These are phyloP conservation scores for Coniochaeta pulveracea DNA, from an alignment of 2,329 filamentous ascomycete genomes.

Conservation along the genomic window DNA sequence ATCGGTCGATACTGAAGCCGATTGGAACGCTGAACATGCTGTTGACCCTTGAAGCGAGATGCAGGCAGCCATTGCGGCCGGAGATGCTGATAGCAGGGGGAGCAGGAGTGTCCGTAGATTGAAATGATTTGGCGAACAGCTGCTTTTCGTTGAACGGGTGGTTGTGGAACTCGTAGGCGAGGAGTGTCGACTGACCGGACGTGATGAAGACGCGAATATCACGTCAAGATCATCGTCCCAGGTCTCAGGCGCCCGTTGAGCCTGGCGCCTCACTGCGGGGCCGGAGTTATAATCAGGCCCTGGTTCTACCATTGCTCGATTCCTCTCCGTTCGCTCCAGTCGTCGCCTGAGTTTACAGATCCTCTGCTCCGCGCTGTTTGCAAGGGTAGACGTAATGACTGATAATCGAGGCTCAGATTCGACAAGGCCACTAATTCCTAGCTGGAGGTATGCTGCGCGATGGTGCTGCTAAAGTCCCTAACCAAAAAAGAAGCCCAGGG, in stretches of 20 bases:
- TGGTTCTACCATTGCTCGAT: slow-evolving; percentile 11
- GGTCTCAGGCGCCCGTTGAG: slow-evolving; percentile 1
- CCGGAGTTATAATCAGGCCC: slow-evolving; percentile 12
- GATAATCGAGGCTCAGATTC: neutral
- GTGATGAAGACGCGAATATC: neutral
- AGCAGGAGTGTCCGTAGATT: slow-evolving; percentile 11
- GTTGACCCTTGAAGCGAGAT: slow-evolving; percentile 62
- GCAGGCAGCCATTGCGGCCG: slow-evolving; percentile 28
- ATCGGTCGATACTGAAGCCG: slow-evolving; percentile 59
- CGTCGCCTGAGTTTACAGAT: neutral
- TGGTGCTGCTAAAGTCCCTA: slow-evolving; percentile 4
- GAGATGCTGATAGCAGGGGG: slow-evolving; percentile 22
- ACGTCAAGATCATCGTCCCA: neutral
- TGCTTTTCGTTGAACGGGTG: slow-evolving; percentile 4
- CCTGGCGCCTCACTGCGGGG: slow-evolving; percentile 6
- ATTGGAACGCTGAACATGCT: slow-evolving; percentile 60
- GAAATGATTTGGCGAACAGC: slow-evolving; percentile 5
- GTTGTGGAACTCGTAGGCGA: neutral
- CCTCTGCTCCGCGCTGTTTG: too few species aligned
- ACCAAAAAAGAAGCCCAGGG: slow-evolving; percentile 4
- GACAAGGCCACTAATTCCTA: slow-evolving; percentile 6
- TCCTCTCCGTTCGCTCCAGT: slow-evolving; percentile 4
- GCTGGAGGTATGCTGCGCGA: slow-evolving; percentile 6
- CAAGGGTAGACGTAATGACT: too few species aligned
- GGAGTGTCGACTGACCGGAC: neutral